Conservation (phyloP, 202 grass and related monocot species). For the Digitaria exilis region DNA sequence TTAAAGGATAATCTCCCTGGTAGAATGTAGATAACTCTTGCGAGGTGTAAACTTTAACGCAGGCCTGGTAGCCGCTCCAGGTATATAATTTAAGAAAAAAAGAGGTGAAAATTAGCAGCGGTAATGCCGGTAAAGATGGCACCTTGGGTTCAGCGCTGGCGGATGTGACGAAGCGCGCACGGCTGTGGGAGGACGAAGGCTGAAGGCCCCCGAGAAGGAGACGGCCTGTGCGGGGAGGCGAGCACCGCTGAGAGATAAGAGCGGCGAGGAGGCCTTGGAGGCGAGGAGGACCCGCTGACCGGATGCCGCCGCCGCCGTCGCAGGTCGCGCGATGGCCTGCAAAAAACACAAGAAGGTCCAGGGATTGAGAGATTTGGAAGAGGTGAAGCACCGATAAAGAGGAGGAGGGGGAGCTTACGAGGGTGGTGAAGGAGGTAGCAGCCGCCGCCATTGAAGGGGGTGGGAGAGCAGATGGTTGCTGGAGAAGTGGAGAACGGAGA, state of each 20-base stretch:
- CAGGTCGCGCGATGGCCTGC: conserved; percentile 52
- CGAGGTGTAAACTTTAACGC: background rate
- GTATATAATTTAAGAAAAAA: background rate
- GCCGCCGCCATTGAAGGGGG: conserved; percentile 55
- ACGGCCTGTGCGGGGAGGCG: conserved; percentile 25
- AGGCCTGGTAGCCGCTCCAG: background rate
- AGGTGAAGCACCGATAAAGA: background rate
- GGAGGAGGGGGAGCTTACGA: conserved; percentile 35
- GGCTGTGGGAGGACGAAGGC: conserved; percentile 1
- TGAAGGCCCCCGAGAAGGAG: conserved; percentile 23
- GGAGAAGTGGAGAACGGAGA: background rate
- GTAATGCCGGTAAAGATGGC: background rate
- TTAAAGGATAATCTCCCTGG: background rate
- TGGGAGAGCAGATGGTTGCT: background rate
- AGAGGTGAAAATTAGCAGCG: background rate
- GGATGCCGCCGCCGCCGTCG: background rate
- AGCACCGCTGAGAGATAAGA: conserved; percentile 5
- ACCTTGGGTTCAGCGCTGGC: conserved; percentile 62
- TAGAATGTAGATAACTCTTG: background rate
- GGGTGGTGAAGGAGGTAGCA: conserved; percentile 48
- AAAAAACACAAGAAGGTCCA: background rate
- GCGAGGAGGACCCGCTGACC: conserved; percentile 37
- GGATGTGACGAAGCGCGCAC: conserved; percentile 54
- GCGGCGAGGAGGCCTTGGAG: conserved; percentile 21
- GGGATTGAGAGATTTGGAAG: background rate